phyloP scores from a whole-genome alignment of 176 grass and related monocot species.

The Sorghum bicolor region DNA sequence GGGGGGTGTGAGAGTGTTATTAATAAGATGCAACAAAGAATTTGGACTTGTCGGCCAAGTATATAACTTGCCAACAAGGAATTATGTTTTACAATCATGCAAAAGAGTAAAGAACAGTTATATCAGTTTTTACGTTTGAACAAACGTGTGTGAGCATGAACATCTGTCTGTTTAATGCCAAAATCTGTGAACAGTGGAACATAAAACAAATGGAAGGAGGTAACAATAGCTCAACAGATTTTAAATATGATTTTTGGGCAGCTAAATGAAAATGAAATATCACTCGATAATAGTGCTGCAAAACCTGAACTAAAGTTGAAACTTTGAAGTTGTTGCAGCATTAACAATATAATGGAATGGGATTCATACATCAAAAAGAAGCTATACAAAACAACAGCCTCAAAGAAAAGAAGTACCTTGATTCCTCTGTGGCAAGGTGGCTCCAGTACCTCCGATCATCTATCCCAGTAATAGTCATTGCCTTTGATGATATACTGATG shows the following conservation, averaged over 20 bases:
- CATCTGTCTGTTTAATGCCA: neutral
- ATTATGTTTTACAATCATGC: neutral
- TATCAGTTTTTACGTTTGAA: neutral
- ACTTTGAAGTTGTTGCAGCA: constrained; percentile 8
- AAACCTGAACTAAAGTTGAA: constrained; percentile 12
- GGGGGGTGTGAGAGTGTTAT: neutral
- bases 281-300: neutral
- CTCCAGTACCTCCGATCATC: constrained; percentile 92
- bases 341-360: neutral
- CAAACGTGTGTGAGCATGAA: neutral
- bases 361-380: neutral
- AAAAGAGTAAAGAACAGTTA: constrained; percentile 8
- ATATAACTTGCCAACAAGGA: neutral
- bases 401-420: constrained; percentile 47
- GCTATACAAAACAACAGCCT: neutral
- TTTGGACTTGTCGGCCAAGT: neutral
- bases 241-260: neutral
- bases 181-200: neutral
- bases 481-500: constrained; percentile 84
- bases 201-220: neutral
- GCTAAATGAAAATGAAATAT: neutral
- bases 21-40: neutral
- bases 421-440: constrained; percentile 73
- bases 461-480: constrained; percentile 80
- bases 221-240: neutral